Evolutionary conservation across 331 rosid species (phyloP).

Genomic region (Rhamnella rubrinervis): DNA sequence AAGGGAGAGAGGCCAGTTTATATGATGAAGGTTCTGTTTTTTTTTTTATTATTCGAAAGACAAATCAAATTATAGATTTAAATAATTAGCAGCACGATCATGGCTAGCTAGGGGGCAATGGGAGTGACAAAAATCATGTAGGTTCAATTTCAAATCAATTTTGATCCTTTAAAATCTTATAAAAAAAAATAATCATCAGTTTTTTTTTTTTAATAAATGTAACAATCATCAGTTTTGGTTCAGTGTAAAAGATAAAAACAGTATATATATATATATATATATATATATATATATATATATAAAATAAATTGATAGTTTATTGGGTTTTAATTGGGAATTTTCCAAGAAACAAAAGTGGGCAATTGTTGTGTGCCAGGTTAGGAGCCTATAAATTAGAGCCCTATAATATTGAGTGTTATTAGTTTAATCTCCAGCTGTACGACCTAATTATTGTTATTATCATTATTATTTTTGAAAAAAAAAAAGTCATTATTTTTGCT

Average conservation of each 20-base stretch:
- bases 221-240: slow-evolving; percentile 7
- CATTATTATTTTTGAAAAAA: not conserved
- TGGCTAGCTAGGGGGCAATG: too few species aligned
- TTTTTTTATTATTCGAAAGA: not conserved
- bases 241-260: slow-evolving; percentile 13
- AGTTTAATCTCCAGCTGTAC: slow-evolving; percentile 45
- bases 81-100: too few species aligned
- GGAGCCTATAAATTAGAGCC: slow-evolving; percentile 36
- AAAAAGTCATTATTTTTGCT: slow-evolving; percentile 1
- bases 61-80: too few species aligned
- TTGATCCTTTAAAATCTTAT: too few species aligned
- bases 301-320: not conserved
- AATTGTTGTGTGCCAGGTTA: slow-evolving; percentile 39
- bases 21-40: too few species aligned
- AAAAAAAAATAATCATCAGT: too few species aligned
- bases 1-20: too few species aligned
- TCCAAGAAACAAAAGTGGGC: not conserved
- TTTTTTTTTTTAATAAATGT: not conserved
- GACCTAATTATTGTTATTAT: not conserved
- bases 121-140: too few species aligned
- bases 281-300: too few species aligned
- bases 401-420: slow-evolving; percentile 21
- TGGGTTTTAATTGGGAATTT: slow-evolving; percentile 1
- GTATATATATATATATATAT: too few species aligned
- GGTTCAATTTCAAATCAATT: too few species aligned